Evolutionary conservation across 805 yeast species (phyloP).

Genomic region (Priceomyces castillae): DNA sequence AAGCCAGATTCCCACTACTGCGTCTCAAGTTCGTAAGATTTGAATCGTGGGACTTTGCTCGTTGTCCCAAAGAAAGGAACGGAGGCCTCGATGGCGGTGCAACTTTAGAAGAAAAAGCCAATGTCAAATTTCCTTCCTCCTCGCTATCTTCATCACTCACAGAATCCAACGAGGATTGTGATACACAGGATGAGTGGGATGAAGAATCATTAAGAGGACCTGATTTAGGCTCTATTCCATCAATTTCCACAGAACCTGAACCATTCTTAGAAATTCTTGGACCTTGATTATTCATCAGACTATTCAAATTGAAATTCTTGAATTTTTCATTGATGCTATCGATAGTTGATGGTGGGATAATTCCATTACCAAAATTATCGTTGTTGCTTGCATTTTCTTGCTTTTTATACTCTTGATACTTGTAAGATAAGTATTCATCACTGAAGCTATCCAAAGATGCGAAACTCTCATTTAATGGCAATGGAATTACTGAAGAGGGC

Average conservation of each 20-base stretch:
- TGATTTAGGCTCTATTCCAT: conserved; percentile 22
- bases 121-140: conserved; percentile 43
- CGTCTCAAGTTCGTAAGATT: conserved; percentile 29
- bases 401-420: conserved; percentile 33
- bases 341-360: neutral
- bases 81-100: conserved; percentile 33
- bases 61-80: conserved; percentile 27
- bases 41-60: conserved; percentile 45
- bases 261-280: conserved; percentile 1
- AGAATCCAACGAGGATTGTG: conserved; percentile 13
- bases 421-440: conserved; percentile 48
- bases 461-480: conserved; percentile 71
- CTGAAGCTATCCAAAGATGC: conserved; percentile 74
- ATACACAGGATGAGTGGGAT: conserved; percentile 9
- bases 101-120: conserved; percentile 43
- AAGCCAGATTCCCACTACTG: conserved; percentile 13
- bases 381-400: conserved; percentile 6
- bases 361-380: neutral
- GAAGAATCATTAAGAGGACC: conserved; percentile 8
- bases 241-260: conserved; percentile 10
- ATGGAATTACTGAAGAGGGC: conserved; percentile 67
- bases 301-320: conserved; percentile 32
- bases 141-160: conserved; percentile 23
- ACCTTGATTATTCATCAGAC: conserved; percentile 31
- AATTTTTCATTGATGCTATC: conserved; percentile 32